phyloP scores from a whole-genome alignment of 208 protist species.

The Lotmaria passim region DNA sequence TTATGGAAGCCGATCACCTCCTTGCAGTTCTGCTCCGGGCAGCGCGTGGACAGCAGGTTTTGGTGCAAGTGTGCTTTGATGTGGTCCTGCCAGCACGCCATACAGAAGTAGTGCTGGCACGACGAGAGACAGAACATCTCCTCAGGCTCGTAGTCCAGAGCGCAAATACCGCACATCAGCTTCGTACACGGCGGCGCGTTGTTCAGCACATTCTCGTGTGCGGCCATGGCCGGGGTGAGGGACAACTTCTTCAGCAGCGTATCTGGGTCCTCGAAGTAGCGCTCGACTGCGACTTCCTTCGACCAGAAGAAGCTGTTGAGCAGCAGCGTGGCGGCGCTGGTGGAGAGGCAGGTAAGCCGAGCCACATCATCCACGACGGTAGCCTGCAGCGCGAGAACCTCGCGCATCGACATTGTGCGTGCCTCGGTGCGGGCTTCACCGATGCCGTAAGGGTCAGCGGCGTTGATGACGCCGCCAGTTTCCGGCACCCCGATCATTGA shows the following conservation, averaged over 20 bases:
- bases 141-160: constrained; percentile 9
- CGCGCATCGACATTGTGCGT: constrained; percentile 21
- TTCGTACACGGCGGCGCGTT: neutral
- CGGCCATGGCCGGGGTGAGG: constrained; percentile 6
- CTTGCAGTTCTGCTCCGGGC: constrained; percentile 27
- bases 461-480: neutral
- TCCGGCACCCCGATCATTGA: neutral
- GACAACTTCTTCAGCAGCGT: constrained; percentile 14
- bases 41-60: constrained; percentile 28
- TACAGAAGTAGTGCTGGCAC: constrained; percentile 44
- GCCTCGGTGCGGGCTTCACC: constrained; percentile 12
- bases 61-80: constrained; percentile 22
- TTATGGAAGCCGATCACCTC: constrained; percentile 34
- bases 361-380: constrained; percentile 21
- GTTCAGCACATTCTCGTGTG: constrained; percentile 3
- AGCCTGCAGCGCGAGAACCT: constrained; percentile 28
- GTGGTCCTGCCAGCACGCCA: constrained; percentile 46
- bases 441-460: neutral
- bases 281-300: constrained; percentile 25
- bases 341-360: constrained; percentile 23
- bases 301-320: constrained; percentile 23
- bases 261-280: constrained; percentile 23
- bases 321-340: constrained; percentile 18
- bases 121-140: constrained; percentile 33
- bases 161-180: constrained; percentile 29